Conservation (phyloP, 1,284 basidiomycete genomes). For the Pseudozyma hubeiensis region DNA sequence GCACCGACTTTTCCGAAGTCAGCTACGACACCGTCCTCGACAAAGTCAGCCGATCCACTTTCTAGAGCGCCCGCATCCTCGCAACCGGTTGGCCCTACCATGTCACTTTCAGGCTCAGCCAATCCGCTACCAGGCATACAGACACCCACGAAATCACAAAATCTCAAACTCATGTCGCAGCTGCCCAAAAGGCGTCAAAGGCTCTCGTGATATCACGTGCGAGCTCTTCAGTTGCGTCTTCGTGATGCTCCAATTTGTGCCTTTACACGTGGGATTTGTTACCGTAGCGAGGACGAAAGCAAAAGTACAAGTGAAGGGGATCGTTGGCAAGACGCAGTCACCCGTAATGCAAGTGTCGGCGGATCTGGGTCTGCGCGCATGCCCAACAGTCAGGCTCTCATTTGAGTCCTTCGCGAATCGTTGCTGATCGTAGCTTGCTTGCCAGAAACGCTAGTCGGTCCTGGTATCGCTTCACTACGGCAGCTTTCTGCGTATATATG, state of each 20-base stretch:
- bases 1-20: conserved; percentile 83
- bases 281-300: not conserved
- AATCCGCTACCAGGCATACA: too few relatives aligned
- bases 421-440: conserved; percentile 54
- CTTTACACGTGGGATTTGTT: too few relatives aligned
- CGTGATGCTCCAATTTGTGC: too few relatives aligned
- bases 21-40: conserved; percentile 74
- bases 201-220: too few relatives aligned
- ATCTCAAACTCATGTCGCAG: not conserved
- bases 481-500: conserved; percentile 33
- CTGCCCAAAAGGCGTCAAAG: too few relatives aligned
- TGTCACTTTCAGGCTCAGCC: too few relatives aligned
- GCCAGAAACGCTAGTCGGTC: conserved; percentile 52
- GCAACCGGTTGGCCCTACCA: too few relatives aligned
- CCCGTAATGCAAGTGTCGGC: too few relatives aligned
- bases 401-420: conserved; percentile 55
- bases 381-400: conserved; percentile 2
- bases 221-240: too few relatives aligned
- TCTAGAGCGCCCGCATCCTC: conserved; percentile 21
- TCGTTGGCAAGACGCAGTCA: not conserved
- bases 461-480: conserved; percentile 51
- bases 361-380: too few relatives aligned
- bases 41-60: conserved; percentile 36
- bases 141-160: not conserved
- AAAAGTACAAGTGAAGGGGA: conserved; percentile 6